Evolutionary conservation across 2,329 filamentous ascomycete genomes (phyloP).

Genomic region (Fusarium duplospermum): DNA sequence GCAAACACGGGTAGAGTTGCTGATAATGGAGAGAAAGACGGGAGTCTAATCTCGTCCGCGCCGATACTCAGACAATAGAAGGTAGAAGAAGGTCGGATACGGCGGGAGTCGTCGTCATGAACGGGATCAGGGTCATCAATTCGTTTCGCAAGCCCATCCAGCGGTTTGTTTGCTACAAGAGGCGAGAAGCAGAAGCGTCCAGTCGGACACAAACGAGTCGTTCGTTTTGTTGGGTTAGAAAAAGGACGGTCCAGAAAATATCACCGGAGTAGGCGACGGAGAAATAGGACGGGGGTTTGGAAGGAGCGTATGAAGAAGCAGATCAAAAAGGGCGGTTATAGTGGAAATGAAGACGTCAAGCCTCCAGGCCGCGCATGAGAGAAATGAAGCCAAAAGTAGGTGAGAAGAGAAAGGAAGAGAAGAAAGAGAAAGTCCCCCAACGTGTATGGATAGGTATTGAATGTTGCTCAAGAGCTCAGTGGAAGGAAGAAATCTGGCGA

Average conservation of each 20-base stretch:
- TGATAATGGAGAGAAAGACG: conserved; percentile 10
- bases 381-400: conserved; percentile 6
- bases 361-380: conserved; percentile 32
- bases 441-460: conserved; percentile 6
- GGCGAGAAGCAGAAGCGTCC: background rate
- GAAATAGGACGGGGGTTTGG: background rate
- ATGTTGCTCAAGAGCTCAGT: background rate
- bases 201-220: background rate
- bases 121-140: conserved; percentile 1
- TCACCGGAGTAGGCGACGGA: background rate
- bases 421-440: background rate
- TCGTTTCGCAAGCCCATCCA: background rate
- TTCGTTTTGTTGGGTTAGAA: background rate
- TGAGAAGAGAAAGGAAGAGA: conserved; percentile 7
- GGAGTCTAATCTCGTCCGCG: conserved; percentile 4
- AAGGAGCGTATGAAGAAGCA: conserved; percentile 34
- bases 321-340: conserved; percentile 20
- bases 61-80: conserved; percentile 1
- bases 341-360: conserved; percentile 37
- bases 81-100: conserved; percentile 2
- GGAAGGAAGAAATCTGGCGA: conserved; percentile 11
- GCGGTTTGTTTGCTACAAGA: background rate
- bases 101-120: background rate
- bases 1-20: conserved; percentile 14
- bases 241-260: background rate